Evolutionary conservation across 2,329 filamentous ascomycete genomes (phyloP), one percentile per base, ranked within the genome.

Genomic region (Fusarium albosuccineum): DNA sequence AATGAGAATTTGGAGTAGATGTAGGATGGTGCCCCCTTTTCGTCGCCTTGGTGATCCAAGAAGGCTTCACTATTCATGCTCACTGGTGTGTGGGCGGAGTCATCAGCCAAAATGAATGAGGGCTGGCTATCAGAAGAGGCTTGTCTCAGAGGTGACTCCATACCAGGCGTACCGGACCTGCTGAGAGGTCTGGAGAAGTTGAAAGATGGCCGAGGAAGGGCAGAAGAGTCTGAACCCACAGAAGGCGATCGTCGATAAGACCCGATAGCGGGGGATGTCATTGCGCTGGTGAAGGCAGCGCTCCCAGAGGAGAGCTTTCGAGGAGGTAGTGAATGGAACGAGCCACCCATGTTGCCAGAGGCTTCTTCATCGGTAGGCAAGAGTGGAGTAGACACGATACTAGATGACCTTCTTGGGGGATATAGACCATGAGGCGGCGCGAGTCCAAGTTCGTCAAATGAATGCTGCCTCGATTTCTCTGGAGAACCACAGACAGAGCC

Each of bases 161-260:
- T 80, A 44, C 74, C 80, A 14, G 87, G 87, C 11, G 86, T 89
- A 64, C 88, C 89, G 62, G 89, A 87, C 74, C 91, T 86, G 77
- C 95, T 97, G 63, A 97, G 81, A 0, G 96, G 96, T 42, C 96
- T 87, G 1, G 96, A 98, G 77, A 98, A 98, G 79, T 99, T 98
- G 80, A 97, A 95, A 0, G 92, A 89, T 1, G 93, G 92, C 14
- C 91, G 87, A 11, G 90, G 88, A 36, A 94, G 74, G 9, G 86
- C 85, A 2, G 94, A 97, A 51, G 88, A 87, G 64, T 97, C 93
- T 1, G 95, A 98, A 64, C 89, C 90, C 37, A 93, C 86, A 0
- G 96, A 98, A 2, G 94, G 93, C 1, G 94, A 97, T 73, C 94
- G 87, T 60, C 89, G 87, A 71, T 90, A 87, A 29, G 88, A 83